These are phyloP conservation scores for Naematelia aurantialba DNA, from an alignment of 768 basidiomycete species.

Conservation along the genomic window DNA sequence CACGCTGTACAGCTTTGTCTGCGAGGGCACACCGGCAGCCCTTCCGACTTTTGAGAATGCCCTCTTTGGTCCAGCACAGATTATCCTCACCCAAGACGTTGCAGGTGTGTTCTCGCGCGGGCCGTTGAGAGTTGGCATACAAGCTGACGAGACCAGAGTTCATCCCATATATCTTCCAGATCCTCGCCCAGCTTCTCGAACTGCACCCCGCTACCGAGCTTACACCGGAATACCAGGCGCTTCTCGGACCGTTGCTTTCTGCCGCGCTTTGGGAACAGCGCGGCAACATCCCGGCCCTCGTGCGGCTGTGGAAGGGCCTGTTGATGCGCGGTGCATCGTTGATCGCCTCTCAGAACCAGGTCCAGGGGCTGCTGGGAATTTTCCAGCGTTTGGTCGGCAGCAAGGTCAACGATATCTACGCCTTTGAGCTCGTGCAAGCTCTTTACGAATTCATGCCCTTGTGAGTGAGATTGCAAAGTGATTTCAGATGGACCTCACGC, in stretches of 20 bases:
- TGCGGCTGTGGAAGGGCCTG: slow-evolving; percentile 80
- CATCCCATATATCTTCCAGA: slow-evolving; percentile 94
- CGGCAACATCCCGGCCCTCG: slow-evolving; percentile 89
- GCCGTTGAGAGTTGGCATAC: no score
- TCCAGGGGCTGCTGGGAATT: slow-evolving; percentile 76
- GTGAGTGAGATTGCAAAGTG: slow-evolving; percentile 56
- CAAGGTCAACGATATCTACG: slow-evolving; percentile 81
- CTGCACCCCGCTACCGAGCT: slow-evolving; percentile 61
- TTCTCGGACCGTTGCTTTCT: slow-evolving; percentile 77
- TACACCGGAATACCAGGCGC: slow-evolving; percentile 69
- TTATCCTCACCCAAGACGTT: slow-evolving; percentile 86
- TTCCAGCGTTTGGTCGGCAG: slow-evolving; percentile 86
- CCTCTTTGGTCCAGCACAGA: slow-evolving; percentile 79
- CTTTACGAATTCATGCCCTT: slow-evolving; percentile 68
- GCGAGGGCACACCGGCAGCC: slow-evolving; percentile 64
- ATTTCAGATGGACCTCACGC: background rate
- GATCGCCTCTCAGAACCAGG: slow-evolving; percentile 68
- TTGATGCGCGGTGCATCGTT: slow-evolving; percentile 64
- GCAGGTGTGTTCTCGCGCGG: slow-evolving; percentile 78
- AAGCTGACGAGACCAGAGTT: slow-evolving; percentile 62
- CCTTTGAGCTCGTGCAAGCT: slow-evolving; percentile 79
- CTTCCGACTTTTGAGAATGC: slow-evolving; percentile 71
- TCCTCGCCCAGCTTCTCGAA: slow-evolving; percentile 92
- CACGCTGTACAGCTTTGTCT: slow-evolving; percentile 71
- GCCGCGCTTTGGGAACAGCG: slow-evolving; percentile 88